These are phyloP conservation scores for Obba rivulosa DNA, from an alignment of 768 basidiomycete species.

Conservation along the genomic window DNA sequence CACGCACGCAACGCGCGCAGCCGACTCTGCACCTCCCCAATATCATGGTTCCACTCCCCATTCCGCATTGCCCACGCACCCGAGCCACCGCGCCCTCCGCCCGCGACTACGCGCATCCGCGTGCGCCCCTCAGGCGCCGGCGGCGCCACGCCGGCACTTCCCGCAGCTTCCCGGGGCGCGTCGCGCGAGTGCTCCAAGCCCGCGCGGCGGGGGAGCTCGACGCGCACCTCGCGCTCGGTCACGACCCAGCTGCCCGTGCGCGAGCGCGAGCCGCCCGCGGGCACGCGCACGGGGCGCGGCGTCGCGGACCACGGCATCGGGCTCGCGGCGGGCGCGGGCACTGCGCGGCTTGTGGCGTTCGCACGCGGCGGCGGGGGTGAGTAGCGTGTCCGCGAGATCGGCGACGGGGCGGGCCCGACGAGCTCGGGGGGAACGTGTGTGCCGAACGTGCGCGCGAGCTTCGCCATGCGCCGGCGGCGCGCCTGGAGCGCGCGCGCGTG, in stretches of 20 bases:
- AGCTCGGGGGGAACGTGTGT: conserved; percentile 56
- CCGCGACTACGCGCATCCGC: neutral
- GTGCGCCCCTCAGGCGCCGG: neutral
- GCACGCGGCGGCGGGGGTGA: neutral
- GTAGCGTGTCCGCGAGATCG: neutral
- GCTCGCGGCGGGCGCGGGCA: neutral
- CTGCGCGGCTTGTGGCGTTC: neutral
- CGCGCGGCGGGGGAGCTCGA: too few relatives aligned
- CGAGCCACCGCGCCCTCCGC: conserved; percentile 15
- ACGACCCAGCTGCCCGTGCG: conserved; percentile 14
- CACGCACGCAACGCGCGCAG: conserved; percentile 23
- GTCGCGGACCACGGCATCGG: neutral
- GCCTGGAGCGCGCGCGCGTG: conserved; percentile 27
- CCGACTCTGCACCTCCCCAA: conserved; percentile 33
- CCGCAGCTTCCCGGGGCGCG: neutral
- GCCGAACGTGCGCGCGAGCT: conserved; percentile 52
- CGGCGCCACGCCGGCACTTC: neutral
- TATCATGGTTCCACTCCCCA: conserved; percentile 39
- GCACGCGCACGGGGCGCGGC: neutral
- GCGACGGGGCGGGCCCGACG: conserved; percentile 28
- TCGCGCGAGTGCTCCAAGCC: too few relatives aligned
- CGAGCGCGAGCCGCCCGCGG: neutral
- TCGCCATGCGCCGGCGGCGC: conserved; percentile 49
- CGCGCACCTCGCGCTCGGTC: conserved; percentile 4
- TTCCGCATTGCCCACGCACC: conserved; percentile 25